These are phyloP conservation scores for Cytospora mali DNA, from an alignment of 2,329 filamentous ascomycete species.

Conservation along the genomic window DNA sequence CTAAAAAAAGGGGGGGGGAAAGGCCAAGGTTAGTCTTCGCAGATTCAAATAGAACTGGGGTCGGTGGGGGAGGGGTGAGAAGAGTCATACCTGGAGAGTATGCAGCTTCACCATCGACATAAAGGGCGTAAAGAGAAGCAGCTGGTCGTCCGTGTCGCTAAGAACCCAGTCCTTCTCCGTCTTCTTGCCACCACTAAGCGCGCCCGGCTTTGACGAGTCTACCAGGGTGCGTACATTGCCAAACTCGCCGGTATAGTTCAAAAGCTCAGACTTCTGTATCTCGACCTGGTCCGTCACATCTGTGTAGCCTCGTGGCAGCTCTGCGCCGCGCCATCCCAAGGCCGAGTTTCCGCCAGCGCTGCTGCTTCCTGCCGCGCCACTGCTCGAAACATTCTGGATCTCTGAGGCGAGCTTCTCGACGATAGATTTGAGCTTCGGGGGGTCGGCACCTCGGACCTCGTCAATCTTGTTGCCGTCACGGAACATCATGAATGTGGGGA, in stretches of 20 bases:
- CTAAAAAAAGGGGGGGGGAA: too few species aligned
- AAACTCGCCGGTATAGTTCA: slow-evolving; percentile 81
- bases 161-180: slow-evolving; percentile 81
- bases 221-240: slow-evolving; percentile 76
- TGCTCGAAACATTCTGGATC: slow-evolving; percentile 57
- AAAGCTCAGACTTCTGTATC: slow-evolving; percentile 75
- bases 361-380: slow-evolving; percentile 42
- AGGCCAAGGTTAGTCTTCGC: slow-evolving; percentile 22
- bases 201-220: slow-evolving; percentile 66
- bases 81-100: slow-evolving; percentile 63
- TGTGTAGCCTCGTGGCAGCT: slow-evolving; percentile 75
- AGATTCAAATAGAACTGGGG: not conserved
- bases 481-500: slow-evolving; percentile 93
- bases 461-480: slow-evolving; percentile 69
- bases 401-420: slow-evolving; percentile 73
- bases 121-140: slow-evolving; percentile 92
- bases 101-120: slow-evolving; percentile 87
- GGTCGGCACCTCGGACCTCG: slow-evolving; percentile 75
- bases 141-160: slow-evolving; percentile 95
- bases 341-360: slow-evolving; percentile 47
- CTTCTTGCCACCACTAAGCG: slow-evolving; percentile 59
- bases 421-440: slow-evolving; percentile 67
- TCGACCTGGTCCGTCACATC: slow-evolving; percentile 87
- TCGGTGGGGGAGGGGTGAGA: too few species aligned
- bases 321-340: slow-evolving; percentile 71